Evolutionary conservation across 169 alveolate genomes (phyloP), one percentile per base, ranked within the genome.

Genomic region (Babesia caballi): DNA sequence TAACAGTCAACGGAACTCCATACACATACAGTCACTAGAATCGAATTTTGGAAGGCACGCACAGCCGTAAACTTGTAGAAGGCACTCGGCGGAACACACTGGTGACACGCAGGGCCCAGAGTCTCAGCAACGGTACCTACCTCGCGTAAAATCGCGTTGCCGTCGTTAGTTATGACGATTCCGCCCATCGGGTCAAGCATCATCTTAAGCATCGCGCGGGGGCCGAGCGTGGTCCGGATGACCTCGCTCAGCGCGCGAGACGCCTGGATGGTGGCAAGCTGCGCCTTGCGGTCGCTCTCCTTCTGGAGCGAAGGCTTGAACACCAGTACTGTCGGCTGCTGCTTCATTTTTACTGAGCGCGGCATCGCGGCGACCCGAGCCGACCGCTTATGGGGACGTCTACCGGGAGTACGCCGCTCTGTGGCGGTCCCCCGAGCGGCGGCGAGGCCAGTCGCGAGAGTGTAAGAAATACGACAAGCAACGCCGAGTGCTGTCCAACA

Each of bases 171-270:
- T 69, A 97, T 89, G 7, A 97, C 99, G 52, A 97, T 97, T n/a
- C 99, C 99, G 36, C 99, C 99, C 94, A 97, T 91, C 28, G 99
- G 99, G 80, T 97, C 99, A 21, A 97, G 91, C 61, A 97, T 94
- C 99, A 97, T 97, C 92, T 97, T 97, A 28, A 97, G 88, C 99
- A 97, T 97, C 15, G 99, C 96, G 52, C 96, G 92, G 21, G 99
- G 99, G 0, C 99, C 99, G 40, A 97, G 92, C 23, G 99, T 97
- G 25, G 99, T 97, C 61, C 98, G 80, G 33, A 97, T 97, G 53
- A 97, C 96, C 60, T 97, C 99, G 44, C 98, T 93, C 17, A 97
- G 97, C 23, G 99, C 96, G 66, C 94, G 94, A 73, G 98, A 96
- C 33, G 99, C 99, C 85, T 88, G 93, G 25, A 91, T 91, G 67